Evolutionary conservation across 345 rosid genomes (phyloP).

Genomic region (Reutealis trisperma): DNA sequence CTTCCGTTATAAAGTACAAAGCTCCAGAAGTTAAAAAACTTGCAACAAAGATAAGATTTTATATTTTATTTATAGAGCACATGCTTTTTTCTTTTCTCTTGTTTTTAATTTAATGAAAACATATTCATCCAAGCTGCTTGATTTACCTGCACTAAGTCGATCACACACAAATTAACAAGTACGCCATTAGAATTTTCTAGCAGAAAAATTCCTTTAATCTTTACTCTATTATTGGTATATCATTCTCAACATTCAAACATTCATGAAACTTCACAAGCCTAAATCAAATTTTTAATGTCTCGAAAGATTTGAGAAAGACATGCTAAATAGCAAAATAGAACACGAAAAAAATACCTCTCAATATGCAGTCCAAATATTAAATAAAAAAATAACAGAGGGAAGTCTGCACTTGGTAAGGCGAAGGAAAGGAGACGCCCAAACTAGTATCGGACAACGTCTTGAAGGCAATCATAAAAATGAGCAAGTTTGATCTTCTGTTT

Average conservation of each 20-base stretch:
- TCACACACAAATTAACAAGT: no score
- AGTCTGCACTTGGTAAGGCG: not conserved
- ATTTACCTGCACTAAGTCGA: no score
- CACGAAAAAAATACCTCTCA: not conserved
- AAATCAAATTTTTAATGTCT: not conserved
- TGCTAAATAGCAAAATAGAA: not conserved
- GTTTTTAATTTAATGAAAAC: no score
- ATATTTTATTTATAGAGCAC: no score
- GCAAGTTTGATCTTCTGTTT: constrained; percentile 62
- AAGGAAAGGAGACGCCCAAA: not conserved
- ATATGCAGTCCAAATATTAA: not conserved
- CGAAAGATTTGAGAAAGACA: not conserved
- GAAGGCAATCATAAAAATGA: constrained; percentile 81
- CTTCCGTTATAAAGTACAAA: no score
- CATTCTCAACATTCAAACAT: not conserved
- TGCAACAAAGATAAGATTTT: no score
- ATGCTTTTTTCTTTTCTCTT: no score
- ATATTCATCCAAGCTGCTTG: no score
- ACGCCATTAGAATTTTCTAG: no score
- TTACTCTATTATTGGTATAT: no score
- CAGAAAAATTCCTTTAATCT: not conserved
- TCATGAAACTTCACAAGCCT: not conserved
- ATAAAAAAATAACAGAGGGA: not conserved
- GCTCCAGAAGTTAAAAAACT: no score
- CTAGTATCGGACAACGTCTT: constrained; percentile 64